Evolutionary conservation across 177 flowering plant species (phyloP).

Genomic region (Telopea speciosissima): DNA sequence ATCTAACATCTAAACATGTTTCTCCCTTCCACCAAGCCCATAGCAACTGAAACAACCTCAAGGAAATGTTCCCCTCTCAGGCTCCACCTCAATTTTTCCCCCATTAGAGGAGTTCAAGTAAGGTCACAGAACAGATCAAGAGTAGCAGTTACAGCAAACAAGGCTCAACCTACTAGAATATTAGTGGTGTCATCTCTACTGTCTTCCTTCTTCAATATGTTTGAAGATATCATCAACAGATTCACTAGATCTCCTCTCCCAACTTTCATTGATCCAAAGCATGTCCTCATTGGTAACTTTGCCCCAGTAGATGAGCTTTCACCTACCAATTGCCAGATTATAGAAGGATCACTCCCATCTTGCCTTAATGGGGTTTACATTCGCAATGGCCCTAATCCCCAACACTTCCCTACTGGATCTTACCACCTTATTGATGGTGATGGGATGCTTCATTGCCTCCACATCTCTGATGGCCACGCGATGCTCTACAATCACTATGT

Average conservation of each 20-base stretch:
- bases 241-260: constrained; percentile 58
- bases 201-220: constrained; percentile 32
- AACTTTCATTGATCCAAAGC: constrained; percentile 53
- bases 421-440: constrained; percentile 89
- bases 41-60: too few relatives aligned
- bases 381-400: constrained; percentile 59
- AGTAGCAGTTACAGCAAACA: too few relatives aligned
- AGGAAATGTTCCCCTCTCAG: too few relatives aligned
- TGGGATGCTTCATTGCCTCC: constrained; percentile 79
- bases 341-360: constrained; percentile 54
- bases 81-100: too few relatives aligned
- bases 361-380: constrained; percentile 75
- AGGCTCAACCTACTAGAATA: too few relatives aligned
- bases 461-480: constrained; percentile 50
- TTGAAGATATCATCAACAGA: constrained; percentile 56
- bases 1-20: too few relatives aligned
- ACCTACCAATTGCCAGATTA: constrained; percentile 50
- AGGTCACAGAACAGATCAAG: too few relatives aligned
- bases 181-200: constrained; percentile 7
- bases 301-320: constrained; percentile 79
- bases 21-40: too few relatives aligned
- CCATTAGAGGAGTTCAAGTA: too few relatives aligned
- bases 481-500: constrained; percentile 68
- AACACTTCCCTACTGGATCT: constrained; percentile 69
- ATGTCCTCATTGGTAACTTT: constrained; percentile 54